Base-by-base conservation (phyloP, 805 yeast genomes). In the Lachancea waltii region DNA sequence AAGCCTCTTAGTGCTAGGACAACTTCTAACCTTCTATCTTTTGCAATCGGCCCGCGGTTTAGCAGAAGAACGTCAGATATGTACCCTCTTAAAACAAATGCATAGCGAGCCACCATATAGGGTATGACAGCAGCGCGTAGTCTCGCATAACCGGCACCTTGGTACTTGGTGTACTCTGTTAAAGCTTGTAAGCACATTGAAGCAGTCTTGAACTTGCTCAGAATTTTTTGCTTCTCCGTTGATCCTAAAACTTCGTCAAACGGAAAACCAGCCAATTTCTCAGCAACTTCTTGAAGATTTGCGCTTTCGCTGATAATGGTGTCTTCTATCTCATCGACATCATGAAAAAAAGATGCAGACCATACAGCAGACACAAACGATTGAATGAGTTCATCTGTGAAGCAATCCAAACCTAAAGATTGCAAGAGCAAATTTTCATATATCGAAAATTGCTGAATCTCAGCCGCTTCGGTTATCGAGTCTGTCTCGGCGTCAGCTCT, bases 21-120 rank as follows among this genome's bases (percentile, higher is more conserved):
- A n/a, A 87, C 51, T 54, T 89, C 97, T 5, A 63, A 58, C 38
- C 73, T 73, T 47, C 85, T 85, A 6, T 83, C 57, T 27, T 71
- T 67, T 0, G 90, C 74, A 11, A 83, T 63, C 1, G 97, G 97
- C 36, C 72, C 72, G 21, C 58, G 64, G 24, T 77, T 74, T 5
- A 80, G 53, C 9, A 87, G 60, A 22, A 68, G 72, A 35, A 70
- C 73, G 46, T 83, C 87, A 11, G 81, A 75, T 5, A 83, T 63
- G 44, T 75, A 79, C 42, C 81, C 73, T 39, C 81, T 68, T 30
- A 89, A 59, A 0, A 76, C 70, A 43, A 83, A 68, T 0, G 82
- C 75, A 18, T 73, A 62, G 28, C 95, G 67, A 14, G 77, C 67
- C 0, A 75, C 58, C 22, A 84, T 65, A 47, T 65, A 80, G 2